Evolutionary conservation across 352 stramenopile genomes (phyloP), one percentile per base, ranked within the genome.

Genomic region (Halophytophthora polymorphica): DNA sequence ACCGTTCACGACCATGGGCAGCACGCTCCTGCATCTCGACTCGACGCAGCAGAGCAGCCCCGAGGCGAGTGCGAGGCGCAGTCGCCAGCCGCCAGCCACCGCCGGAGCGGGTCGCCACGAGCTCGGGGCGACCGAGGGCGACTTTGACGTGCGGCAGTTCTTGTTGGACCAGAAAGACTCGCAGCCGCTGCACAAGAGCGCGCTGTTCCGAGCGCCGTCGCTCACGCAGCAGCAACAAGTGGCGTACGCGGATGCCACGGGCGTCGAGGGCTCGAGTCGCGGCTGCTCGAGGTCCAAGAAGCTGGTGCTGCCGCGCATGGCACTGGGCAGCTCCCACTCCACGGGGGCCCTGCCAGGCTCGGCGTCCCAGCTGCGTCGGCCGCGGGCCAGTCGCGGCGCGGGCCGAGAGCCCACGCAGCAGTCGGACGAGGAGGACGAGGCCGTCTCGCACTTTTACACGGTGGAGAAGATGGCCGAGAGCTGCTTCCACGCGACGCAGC

Each of bases 401-500:
- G n/a, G n/a, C n/a, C n/a, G 37, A 11, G 52, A 48, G 23, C 43
- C 35, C 21, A 67, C 66, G 18, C 56, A 66, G 8, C 40, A 50
- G 47, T 44, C 56, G 18, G 65, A 76, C 3, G 61, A 75, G 0
- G 62, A 77, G 8, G 53, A 74, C 1, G 66, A 68, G 21, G 29
- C 64, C 1, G 66, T 86, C 15, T 85, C 73, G 23, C 83, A 88
- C 50, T 86, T 91, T 40, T 93, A 93, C 64, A 86, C 83, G 19
- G 64, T 91, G 19, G 80, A 91, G 52, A 84, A 77, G 33, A 71
- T 90, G 56, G 63, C 75, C 1, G 75, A 83, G 36, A 84, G 67
- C 25, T 90, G 77, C 43, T 84, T 82, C 31, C 80, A 90, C 47
- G 80, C 77, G 3, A 71, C 78, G 3, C 76, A 86, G 37, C 84